phyloP scores from a whole-genome alignment of 2,329 filamentous ascomycete genomes.

The Paecilomyces formosus region DNA sequence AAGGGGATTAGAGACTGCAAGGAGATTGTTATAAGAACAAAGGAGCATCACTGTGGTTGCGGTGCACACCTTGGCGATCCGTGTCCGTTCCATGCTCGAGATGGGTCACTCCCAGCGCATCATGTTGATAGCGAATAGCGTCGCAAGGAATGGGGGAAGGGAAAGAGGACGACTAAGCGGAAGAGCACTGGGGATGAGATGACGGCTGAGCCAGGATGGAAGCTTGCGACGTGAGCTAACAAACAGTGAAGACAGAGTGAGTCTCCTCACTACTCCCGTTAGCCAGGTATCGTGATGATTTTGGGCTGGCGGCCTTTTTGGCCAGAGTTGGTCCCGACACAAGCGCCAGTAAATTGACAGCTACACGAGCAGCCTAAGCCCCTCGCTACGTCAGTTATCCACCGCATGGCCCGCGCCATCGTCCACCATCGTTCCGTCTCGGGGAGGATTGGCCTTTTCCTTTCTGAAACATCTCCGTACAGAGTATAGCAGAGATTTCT shows the following conservation, averaged over 20 bases:
- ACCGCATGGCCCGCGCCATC: not conserved
- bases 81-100: conserved; percentile 36
- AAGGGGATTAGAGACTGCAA: not conserved
- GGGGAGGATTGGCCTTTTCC: not conserved
- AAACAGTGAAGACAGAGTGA: not conserved
- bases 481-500: not conserved
- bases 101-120: not conserved
- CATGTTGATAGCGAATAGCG: not conserved
- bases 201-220: not conserved
- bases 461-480: not conserved
- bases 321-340: not conserved
- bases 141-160: not conserved
- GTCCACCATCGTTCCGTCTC: not conserved
- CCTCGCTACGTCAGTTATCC: conserved; percentile 12
- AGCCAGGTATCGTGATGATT: not conserved
- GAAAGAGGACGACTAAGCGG: not conserved
- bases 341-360: not conserved
- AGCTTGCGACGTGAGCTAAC: not conserved
- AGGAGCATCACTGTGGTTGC: not conserved
- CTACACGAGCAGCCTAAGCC: not conserved
- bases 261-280: too few relatives aligned
- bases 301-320: not conserved
- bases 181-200: not conserved
- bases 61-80: conserved; percentile 32
- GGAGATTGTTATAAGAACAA: not conserved